Conservation (phyloP, 1,284 basidiomycete species). For the Sporisorium reilianum region DNA sequence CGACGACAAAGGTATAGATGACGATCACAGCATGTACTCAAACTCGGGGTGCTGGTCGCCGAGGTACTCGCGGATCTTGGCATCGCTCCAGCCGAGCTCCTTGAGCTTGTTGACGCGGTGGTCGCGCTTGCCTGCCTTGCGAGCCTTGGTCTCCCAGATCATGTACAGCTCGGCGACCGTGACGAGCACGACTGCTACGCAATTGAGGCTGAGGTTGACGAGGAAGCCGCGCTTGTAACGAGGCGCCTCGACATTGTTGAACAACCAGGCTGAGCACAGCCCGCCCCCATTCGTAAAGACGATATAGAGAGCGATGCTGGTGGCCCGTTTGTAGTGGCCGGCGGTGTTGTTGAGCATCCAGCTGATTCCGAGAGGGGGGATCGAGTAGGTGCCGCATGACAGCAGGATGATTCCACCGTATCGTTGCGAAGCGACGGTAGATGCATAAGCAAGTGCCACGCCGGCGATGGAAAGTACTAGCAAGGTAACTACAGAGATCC, state of each 20-base stretch:
- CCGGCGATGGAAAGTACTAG: slow-evolving; percentile 53
- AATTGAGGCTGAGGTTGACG: slow-evolving; percentile 53
- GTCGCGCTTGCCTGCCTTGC: slow-evolving; percentile 53
- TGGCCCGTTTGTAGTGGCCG: slow-evolving; percentile 61
- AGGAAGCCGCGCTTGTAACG: slow-evolving; percentile 50
- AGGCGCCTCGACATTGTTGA: slow-evolving; percentile 48
- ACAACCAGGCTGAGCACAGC: slow-evolving; percentile 57
- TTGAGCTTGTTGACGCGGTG: slow-evolving; percentile 45
- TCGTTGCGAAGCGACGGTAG: slow-evolving; percentile 23
- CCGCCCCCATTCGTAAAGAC: slow-evolving; percentile 61
- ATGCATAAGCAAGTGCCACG: slow-evolving; percentile 51
- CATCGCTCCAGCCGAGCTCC: slow-evolving; percentile 46
- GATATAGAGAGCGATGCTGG: slow-evolving; percentile 54
- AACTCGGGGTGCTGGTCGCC: slow-evolving; percentile 64
- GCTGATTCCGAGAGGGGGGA: slow-evolving; percentile 48
- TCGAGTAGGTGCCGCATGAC: slow-evolving; percentile 50
- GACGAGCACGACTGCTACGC: slow-evolving; percentile 41
- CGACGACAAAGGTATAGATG: slow-evolving; percentile 3
- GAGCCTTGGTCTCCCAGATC: slow-evolving; percentile 47
- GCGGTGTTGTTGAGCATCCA: slow-evolving; percentile 57
- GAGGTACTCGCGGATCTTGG: slow-evolving; percentile 55
- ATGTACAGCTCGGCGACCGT: slow-evolving; percentile 52
- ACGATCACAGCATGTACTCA: slow-evolving; percentile 41
- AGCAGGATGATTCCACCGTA: slow-evolving; percentile 63
- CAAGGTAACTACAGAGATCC: slow-evolving; percentile 38